Base-by-base conservation (phyloP, 1,284 basidiomycete species). In the Cutaneotrichosporon sp. region DNA sequence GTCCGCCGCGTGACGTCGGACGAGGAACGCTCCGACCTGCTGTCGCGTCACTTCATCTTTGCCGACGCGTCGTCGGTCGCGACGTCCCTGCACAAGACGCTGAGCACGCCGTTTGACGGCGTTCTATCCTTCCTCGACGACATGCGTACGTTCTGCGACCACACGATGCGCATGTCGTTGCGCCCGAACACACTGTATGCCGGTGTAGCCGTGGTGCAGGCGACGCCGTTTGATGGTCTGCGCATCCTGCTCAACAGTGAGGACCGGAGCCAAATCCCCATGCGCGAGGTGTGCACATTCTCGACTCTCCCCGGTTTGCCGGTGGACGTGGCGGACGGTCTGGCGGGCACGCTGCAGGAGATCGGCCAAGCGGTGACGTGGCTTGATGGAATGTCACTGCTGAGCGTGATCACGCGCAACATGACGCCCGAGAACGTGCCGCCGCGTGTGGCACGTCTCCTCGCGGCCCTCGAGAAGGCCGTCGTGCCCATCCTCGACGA, bases 191-290 rank as follows among this genome's bases (percentile, higher is more conserved):
- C 74, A 5, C 65, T 83, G 2, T 82, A 82, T 66, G 76, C 77
- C 2, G 79, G 80, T 5, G 74, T 81, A 0, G 77, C 78, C 1
- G 72, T 82, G 40, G 76, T 82, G 11, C 80, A 82, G 69, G 80
- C 82, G 0, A 77, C 81, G 4, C 81, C 82, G 0, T 81, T 81
- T 57, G 81, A 82, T 51, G 82, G 81, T 1, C 73, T 83, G 5
- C 76, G 79, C 21, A 76, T 83, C 55, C 69, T 81, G 36, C 76
- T 81, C 47, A 73, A 77, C 42, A 65, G 68, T 46, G 72, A 75
- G 60, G 73, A 76, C 61, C 76, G 82, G 56, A 75, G 80, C 36
- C 77, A 80, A 64, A 67, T 83, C 31, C 82, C 82, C 1, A 77
- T 79, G 73, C 69, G 76, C 10, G 77, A 80, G 65, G 56, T 82